Conservation (phyloP, 768 basidiomycete species). For the Termitomyces sp. region DNA sequence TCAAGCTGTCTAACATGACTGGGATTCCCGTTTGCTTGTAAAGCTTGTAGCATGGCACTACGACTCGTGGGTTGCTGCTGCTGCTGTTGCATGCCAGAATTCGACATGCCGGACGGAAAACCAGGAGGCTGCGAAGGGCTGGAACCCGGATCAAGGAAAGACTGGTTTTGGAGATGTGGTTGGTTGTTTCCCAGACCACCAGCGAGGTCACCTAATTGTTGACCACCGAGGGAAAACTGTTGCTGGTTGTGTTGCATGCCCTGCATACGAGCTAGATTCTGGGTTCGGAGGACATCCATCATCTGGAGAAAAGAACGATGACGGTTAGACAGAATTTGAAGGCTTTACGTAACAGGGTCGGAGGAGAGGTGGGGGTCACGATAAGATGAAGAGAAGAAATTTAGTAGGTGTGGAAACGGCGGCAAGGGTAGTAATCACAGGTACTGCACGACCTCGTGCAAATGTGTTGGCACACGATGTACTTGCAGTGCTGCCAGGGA, state of each 20-base stretch:
- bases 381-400: slow-evolving; percentile 13
- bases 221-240: slow-evolving; percentile 34
- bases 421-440: slow-evolving; percentile 6
- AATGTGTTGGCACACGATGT: slow-evolving; percentile 6
- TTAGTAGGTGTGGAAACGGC: background rate
- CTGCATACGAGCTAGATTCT: slow-evolving; percentile 35
- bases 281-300: slow-evolving; percentile 38
- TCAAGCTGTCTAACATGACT: slow-evolving; percentile 37
- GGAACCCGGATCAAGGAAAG: slow-evolving; percentile 29
- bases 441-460: slow-evolving; percentile 8
- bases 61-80: slow-evolving; percentile 14
- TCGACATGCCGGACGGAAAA: slow-evolving; percentile 32
- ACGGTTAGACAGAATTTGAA: slow-evolving; percentile 15
- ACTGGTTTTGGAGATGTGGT: slow-evolving; percentile 19
- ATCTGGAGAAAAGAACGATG: slow-evolving; percentile 28
- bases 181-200: slow-evolving; percentile 23
- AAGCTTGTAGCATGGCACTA: slow-evolving; percentile 32
- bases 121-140: slow-evolving; percentile 27
- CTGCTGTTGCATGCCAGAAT: slow-evolving; percentile 18
- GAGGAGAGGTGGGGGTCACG: slow-evolving; percentile 11
- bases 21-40: slow-evolving; percentile 23
- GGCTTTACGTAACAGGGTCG: slow-evolving; percentile 16
- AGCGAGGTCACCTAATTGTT: slow-evolving; percentile 28
- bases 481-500: slow-evolving; percentile 3
- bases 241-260: slow-evolving; percentile 31